Evolutionary conservation across 129 eudicot species (phyloP).

Genomic region (Chrysanthemum seticuspe): DNA sequence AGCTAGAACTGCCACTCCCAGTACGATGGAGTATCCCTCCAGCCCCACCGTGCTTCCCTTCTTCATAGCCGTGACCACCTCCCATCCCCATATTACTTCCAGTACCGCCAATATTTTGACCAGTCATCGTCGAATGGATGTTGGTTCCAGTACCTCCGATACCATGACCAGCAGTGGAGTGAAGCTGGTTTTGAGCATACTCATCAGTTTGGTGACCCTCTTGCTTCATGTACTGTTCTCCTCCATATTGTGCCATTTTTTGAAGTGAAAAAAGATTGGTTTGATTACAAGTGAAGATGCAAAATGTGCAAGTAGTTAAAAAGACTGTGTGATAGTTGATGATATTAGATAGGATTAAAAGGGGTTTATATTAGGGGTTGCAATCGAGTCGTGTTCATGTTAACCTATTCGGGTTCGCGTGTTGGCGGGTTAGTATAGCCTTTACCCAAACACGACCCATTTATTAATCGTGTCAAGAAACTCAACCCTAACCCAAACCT

Average conservation of each 20-base stretch:
- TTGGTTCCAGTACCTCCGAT: slow-evolving; percentile 3
- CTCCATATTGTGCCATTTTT: slow-evolving; percentile 30
- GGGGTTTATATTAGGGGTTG: too few relatives aligned
- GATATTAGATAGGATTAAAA: neutral
- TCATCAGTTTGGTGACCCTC: slow-evolving; percentile 1
- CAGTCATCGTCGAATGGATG: neutral
- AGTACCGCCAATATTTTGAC: slow-evolving; percentile 9
- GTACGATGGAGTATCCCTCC: slow-evolving; percentile 44
- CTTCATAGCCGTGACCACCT: slow-evolving; percentile 14
- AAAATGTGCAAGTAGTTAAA: neutral
- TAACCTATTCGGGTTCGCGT: too few relatives aligned
- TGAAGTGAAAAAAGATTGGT: neutral
- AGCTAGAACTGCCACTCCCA: slow-evolving; percentile 61
- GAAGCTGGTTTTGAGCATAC: slow-evolving; percentile 19
- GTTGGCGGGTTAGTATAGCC: too few relatives aligned
- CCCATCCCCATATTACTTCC: slow-evolving; percentile 2
- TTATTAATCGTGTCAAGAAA: too few relatives aligned
- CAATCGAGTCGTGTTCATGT: too few relatives aligned
- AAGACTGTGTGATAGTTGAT: slow-evolving; percentile 17
- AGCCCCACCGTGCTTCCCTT: slow-evolving; percentile 22
- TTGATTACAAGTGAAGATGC: neutral
- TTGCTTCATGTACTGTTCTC: slow-evolving; percentile 13
- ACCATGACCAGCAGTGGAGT: slow-evolving; percentile 13
- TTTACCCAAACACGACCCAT: too few relatives aligned
- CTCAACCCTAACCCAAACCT: too few relatives aligned